phyloP scores from a whole-genome alignment of 495 filamentous ascomycete genomes.

The Penicillium salamii region DNA sequence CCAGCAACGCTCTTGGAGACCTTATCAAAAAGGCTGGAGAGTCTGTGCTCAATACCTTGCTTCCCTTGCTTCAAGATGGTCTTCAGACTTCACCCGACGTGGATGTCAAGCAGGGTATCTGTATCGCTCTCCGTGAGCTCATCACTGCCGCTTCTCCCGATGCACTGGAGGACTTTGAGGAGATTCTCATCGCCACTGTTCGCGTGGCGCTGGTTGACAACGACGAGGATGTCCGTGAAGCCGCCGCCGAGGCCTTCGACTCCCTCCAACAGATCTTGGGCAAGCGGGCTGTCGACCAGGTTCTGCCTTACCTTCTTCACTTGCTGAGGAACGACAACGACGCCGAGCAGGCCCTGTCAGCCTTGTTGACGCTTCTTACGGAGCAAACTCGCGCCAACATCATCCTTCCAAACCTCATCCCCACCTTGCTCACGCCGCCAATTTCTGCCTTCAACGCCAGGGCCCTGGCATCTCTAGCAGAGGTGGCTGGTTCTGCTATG shows the following conservation, averaged over 20 bases:
- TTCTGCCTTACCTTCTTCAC: slow-evolving; percentile 86
- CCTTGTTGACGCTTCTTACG: slow-evolving; percentile 86
- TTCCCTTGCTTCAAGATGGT: slow-evolving; percentile 92
- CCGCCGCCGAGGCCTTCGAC: slow-evolving; percentile 95
- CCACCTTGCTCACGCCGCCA: slow-evolving; percentile 83
- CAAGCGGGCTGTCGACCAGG: slow-evolving; percentile 90
- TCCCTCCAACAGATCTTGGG: slow-evolving; percentile 88
- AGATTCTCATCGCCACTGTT: slow-evolving; percentile 89
- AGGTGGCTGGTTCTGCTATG: slow-evolving; percentile 86
- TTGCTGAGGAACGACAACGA: slow-evolving; percentile 80
- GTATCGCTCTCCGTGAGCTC: slow-evolving; percentile 89
- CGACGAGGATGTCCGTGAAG: slow-evolving; percentile 86
- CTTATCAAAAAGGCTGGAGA: slow-evolving; percentile 96
- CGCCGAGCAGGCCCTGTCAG: slow-evolving; percentile 88
- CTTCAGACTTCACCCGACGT: slow-evolving; percentile 84
- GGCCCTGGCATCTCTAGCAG: slow-evolving; percentile 85
- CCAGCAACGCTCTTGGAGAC: slow-evolving; percentile 93
- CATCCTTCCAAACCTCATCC: slow-evolving; percentile 93
- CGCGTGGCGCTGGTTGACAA: slow-evolving; percentile 89
- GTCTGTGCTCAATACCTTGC: slow-evolving; percentile 78
- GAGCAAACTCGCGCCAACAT: slow-evolving; percentile 93
- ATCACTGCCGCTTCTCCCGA: slow-evolving; percentile 89
- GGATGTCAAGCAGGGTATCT: slow-evolving; percentile 95
- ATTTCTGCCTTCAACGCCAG: slow-evolving; percentile 92
- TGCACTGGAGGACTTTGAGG: slow-evolving; percentile 89